Evolutionary conservation across 768 basidiomycete genomes (phyloP).

Genomic region (Clitopilus hobsonii): DNA sequence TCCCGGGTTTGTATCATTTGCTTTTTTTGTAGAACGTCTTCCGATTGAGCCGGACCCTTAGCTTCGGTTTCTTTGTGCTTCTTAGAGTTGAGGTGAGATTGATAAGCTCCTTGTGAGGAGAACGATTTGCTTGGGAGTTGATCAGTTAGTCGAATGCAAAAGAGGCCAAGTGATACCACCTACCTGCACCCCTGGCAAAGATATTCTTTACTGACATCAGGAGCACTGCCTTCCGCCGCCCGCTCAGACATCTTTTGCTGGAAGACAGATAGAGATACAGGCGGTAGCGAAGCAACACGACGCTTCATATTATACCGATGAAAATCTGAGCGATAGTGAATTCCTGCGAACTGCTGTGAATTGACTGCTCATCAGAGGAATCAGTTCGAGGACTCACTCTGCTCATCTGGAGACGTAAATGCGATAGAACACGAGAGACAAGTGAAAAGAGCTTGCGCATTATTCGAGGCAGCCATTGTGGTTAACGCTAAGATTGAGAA

Average conservation of each 20-base stretch:
- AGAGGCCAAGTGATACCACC: slow-evolving; percentile 25
- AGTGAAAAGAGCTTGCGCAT: slow-evolving; percentile 54
- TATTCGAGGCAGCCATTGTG: neutral
- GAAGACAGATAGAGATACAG: slow-evolving; percentile 73
- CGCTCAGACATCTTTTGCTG: slow-evolving; percentile 86
- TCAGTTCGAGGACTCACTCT: slow-evolving; percentile 46
- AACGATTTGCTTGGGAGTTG: slow-evolving; percentile 71
- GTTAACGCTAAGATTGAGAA: neutral
- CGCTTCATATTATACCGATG: slow-evolving; percentile 99
- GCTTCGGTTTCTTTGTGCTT: slow-evolving; percentile 81
- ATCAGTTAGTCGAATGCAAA: slow-evolving; percentile 1
- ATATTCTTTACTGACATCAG: slow-evolving; percentile 52
- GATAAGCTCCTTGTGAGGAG: slow-evolving; percentile 83
- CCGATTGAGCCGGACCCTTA: slow-evolving; percentile 30
- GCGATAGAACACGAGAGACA: slow-evolving; percentile 91
- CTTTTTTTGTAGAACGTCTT: no score
- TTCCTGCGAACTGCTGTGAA: slow-evolving; percentile 37
- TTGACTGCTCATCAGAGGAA: slow-evolving; percentile 4
- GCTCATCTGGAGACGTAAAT: slow-evolving; percentile 77
- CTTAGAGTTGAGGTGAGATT: slow-evolving; percentile 83
- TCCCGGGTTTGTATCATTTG: no score
- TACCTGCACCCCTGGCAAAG: slow-evolving; percentile 83
- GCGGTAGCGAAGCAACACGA: slow-evolving; percentile 84
- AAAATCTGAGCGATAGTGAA: slow-evolving; percentile 90
- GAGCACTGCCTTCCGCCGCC: slow-evolving; percentile 68